Base-by-base conservation (phyloP, 2,329 filamentous ascomycete species). In the Thelonectria rubi region DNA sequence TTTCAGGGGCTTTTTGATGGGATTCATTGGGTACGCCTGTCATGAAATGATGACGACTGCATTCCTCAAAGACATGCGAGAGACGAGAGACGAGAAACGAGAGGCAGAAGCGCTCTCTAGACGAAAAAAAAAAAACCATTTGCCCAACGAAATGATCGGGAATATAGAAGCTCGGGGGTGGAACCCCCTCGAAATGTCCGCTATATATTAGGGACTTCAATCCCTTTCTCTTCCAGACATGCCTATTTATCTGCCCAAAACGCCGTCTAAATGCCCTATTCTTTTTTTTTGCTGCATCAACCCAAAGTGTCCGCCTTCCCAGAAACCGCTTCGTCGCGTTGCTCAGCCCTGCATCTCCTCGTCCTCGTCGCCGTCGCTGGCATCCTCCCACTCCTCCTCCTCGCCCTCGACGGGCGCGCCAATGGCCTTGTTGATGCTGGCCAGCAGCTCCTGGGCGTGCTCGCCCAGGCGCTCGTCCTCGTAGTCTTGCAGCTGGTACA, bases 401-500 rank as follows among this genome's bases (percentile, higher is more conserved):
- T 85, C 84, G 17, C 82, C 81, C 30, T 83, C 82, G 17, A 81
- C 78, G 12, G 84, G 81, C 67, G 86, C 86, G 3, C 89, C 89
- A 3, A 94, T 79, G 70, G 88, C 88, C 60, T 84, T 81, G 67
- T 85, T 86, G 60, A 93, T 86, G 56, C 80, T 82, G 42, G 81
- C 80, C 45, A 93, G 78, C 46, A 96, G 81, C 79, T 95, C 91
- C 61, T 84, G 80, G 0, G 91, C 89, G 74, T 96, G 92, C 62
- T 91, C 88, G 53, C 88, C 88, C 24, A 96, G 80, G 65, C 90
- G 82, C 63, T 93, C 90, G 68, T 96, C 92, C 75, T 96, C 94
- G 74, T 97, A 98, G 54, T 94, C 88, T 69, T 95, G 85, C 70
- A 86, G 74, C 40, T 86, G 80, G 75, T 92, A 98, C n/a, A 97